Evolutionary conservation across 2,329 filamentous ascomycete species (phyloP).

Genomic region (Alternaria novae-zelandiae): DNA sequence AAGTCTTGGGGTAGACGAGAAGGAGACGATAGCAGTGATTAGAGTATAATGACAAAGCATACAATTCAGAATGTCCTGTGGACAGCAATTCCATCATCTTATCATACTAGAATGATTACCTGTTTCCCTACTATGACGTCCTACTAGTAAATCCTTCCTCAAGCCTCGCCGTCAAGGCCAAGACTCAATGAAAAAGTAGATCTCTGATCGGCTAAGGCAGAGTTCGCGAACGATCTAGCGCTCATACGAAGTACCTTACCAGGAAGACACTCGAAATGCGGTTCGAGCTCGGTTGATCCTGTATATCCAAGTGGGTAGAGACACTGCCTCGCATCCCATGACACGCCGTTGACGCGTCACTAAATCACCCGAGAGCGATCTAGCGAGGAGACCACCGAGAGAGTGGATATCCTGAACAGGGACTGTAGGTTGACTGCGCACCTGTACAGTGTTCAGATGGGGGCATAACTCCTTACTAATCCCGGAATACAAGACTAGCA

Average conservation of each 20-base stretch:
- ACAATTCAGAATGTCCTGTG: neutral
- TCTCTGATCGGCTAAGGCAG: neutral
- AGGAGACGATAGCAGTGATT: neutral
- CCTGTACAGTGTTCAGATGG: neutral
- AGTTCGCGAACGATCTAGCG: neutral
- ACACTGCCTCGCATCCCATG: neutral
- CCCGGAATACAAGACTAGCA: neutral
- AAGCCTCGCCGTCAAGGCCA: no score
- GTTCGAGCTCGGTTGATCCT: neutral
- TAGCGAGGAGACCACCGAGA: neutral
- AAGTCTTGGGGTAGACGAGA: conserved; percentile 2
- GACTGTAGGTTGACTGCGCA: neutral
- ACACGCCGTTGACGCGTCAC: neutral
- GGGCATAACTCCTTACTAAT: neutral
- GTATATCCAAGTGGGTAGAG: neutral
- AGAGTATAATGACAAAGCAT: conserved; percentile 11
- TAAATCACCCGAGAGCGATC: neutral
- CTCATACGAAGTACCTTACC: neutral
- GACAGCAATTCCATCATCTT: no score
- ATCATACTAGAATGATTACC: no score
- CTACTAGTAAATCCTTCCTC: neutral
- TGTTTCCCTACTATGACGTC: no score
- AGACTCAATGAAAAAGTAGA: neutral
- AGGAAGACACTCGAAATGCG: neutral
- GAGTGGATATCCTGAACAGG: neutral